A percentile compares a stretch with the other conserved stretches of the same genome.
These are phyloP conservation scores for Flammula alnicola DNA, from an alignment of 1,284 basidiomycete species.

Conservation along the genomic window DNA sequence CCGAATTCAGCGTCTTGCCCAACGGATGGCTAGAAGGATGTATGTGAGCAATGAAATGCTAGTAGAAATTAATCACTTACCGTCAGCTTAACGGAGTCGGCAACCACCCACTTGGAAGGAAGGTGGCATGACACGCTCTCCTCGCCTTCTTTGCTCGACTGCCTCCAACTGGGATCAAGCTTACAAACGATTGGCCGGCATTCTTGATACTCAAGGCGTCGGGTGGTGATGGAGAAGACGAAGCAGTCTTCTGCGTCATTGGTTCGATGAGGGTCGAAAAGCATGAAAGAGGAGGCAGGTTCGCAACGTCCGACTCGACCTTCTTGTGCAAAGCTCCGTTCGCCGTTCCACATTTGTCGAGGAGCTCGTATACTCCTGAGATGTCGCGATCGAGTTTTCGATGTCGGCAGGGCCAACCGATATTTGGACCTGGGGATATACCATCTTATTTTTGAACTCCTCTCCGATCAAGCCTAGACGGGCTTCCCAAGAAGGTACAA, in stretches of 20 bases:
- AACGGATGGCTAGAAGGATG: constrained; percentile 56
- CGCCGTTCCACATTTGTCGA: constrained; percentile 90
- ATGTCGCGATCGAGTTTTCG: constrained; percentile 78
- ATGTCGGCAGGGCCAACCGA: constrained; percentile 55
- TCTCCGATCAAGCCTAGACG: constrained; percentile 78
- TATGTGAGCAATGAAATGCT: constrained; percentile 3
- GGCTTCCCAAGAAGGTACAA: constrained; percentile 86
- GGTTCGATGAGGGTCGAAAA: constrained; percentile 85
- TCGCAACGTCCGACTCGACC: constrained; percentile 44
- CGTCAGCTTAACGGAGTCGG: constrained; percentile 50
- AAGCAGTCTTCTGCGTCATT: constrained; percentile 79
- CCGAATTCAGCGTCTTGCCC: constrained; percentile 66
- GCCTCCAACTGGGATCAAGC: constrained; percentile 78
- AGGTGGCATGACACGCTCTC: constrained; percentile 61
- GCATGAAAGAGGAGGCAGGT: constrained; percentile 76
- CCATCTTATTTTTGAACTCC: constrained; percentile 67
- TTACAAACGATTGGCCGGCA: constrained; percentile 76
- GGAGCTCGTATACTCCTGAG: constrained; percentile 77
- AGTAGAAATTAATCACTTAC: constrained; percentile 41
- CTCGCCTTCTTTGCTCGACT: constrained; percentile 54
- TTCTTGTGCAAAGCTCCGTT: constrained; percentile 86
- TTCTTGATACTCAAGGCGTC: constrained; percentile 82
- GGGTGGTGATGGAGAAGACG: constrained; percentile 80
- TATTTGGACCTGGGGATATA: constrained; percentile 73
- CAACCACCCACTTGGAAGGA: constrained; percentile 66